Conservation (phyloP, 2,329 filamentous ascomycete genomes). For the Neofusicoccum umdonicola region DNA sequence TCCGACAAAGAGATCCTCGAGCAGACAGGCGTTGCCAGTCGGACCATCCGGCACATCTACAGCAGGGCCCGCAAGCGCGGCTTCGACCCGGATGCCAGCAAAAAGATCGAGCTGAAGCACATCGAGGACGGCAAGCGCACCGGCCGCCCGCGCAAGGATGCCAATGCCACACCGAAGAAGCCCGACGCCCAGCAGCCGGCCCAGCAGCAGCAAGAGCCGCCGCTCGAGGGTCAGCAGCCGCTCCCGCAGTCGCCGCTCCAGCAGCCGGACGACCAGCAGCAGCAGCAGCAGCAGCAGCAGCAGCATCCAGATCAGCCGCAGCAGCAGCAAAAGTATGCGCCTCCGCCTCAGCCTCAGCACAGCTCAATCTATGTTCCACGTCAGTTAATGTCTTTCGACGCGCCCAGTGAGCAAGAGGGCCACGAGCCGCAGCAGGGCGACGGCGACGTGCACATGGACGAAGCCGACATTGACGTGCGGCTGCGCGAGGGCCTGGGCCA, state of each 20-base stretch:
- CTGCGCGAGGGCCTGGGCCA: slow-evolving; percentile 3
- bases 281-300: background rate
- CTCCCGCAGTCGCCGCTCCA: slow-evolving; percentile 3
- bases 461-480: background rate
- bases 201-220: slow-evolving; percentile 13
- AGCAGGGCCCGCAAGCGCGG: slow-evolving; percentile 17
- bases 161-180: slow-evolving; percentile 9
- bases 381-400: slow-evolving; percentile 9
- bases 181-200: background rate
- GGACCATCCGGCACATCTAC: slow-evolving; percentile 18
- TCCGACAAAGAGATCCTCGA: slow-evolving; percentile 17
- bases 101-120: slow-evolving; percentile 16
- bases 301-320: background rate
- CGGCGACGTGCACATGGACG: background rate
- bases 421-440: slow-evolving; percentile 5
- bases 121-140: slow-evolving; percentile 17
- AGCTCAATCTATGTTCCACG: slow-evolving; percentile 6
- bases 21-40: slow-evolving; percentile 17
- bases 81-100: slow-evolving; percentile 14
- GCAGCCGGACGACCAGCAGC: background rate
- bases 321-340: slow-evolving; percentile 15
- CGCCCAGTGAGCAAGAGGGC: slow-evolving; percentile 10
- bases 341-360: slow-evolving; percentile 12
- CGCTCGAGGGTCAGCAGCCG: slow-evolving; percentile 8
- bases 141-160: slow-evolving; percentile 17